phyloP scores from a whole-genome alignment of 2,329 filamentous ascomycete genomes.

The Botryotinia narcissicola region DNA sequence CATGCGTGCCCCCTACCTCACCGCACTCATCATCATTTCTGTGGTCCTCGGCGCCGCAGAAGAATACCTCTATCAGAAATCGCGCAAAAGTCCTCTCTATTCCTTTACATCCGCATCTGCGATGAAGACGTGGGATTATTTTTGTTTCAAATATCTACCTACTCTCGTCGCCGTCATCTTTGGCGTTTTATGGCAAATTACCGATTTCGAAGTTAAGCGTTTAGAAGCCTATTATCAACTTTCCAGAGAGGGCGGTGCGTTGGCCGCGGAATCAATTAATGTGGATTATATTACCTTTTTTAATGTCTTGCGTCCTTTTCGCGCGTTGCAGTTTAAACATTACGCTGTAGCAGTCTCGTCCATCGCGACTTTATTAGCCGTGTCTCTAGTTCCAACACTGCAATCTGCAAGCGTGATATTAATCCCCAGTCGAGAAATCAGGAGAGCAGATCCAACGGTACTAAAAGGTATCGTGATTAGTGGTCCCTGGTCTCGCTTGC shows the following conservation, averaged over 20 bases:
- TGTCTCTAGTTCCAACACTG: slow-evolving; percentile 66
- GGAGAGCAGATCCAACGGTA: slow-evolving; percentile 43
- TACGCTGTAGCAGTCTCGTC: slow-evolving; percentile 68
- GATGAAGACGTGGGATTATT: slow-evolving; percentile 53
- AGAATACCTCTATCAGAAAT: slow-evolving; percentile 55
- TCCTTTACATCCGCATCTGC: slow-evolving; percentile 50
- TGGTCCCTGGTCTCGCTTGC: slow-evolving; percentile 57
- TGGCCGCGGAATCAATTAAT: slow-evolving; percentile 66
- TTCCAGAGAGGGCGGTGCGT: slow-evolving; percentile 57
- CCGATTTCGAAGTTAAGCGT: slow-evolving; percentile 65
- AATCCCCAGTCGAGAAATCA: slow-evolving; percentile 49
- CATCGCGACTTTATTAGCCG: slow-evolving; percentile 61
- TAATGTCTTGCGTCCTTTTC: slow-evolving; percentile 62
- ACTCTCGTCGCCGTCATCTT: slow-evolving; percentile 60
- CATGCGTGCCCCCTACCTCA: slow-evolving; percentile 62
- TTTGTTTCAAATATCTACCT: slow-evolving; percentile 62
- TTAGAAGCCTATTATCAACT: slow-evolving; percentile 66
- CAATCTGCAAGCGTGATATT: slow-evolving; percentile 62
- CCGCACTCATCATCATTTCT: slow-evolving; percentile 53
- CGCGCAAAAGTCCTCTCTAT: slow-evolving; percentile 42
- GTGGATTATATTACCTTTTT: slow-evolving; percentile 64
- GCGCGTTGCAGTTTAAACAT: slow-evolving; percentile 60
- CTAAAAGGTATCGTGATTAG: slow-evolving; percentile 57
- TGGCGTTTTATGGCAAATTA: slow-evolving; percentile 64
- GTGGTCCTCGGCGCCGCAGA: slow-evolving; percentile 50